phyloP scores from a whole-genome alignment of 345 rosid species.

The Aquilaria yunnanensis region DNA sequence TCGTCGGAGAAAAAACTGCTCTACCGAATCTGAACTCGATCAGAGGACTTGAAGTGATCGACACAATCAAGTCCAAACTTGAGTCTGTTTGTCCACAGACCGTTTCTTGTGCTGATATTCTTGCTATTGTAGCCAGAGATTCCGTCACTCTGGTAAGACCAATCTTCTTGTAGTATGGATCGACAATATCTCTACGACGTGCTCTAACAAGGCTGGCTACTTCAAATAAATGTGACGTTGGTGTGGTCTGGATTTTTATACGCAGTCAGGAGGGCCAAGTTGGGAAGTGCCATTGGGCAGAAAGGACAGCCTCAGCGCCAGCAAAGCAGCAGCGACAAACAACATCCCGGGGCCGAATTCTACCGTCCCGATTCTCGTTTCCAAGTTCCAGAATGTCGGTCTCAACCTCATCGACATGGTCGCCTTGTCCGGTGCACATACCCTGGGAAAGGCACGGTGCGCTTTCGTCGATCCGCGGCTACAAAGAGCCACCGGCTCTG shows the following conservation, averaged over 20 bases:
- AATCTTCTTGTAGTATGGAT: background rate
- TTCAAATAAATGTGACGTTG: background rate
- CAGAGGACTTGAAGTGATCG: conserved; percentile 78
- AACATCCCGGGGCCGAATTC: conserved; percentile 76
- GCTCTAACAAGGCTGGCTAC: too few species aligned
- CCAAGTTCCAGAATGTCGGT: conserved; percentile 68
- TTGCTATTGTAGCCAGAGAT: conserved; percentile 74
- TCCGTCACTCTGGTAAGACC: conserved; percentile 55
- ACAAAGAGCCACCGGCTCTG: conserved; percentile 30
- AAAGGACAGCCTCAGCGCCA: conserved; percentile 56
- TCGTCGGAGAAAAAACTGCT: conserved; percentile 79
- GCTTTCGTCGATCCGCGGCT: conserved; percentile 52
- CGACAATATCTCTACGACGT: background rate
- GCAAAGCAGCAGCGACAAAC: conserved; percentile 54
- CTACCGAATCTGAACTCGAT: conserved; percentile 76
- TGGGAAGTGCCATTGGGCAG: conserved; percentile 87
- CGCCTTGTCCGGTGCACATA: conserved; percentile 82
- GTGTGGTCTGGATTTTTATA: background rate
- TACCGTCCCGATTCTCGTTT: conserved; percentile 38
- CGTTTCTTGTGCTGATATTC: conserved; percentile 89
- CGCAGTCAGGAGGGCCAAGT: conserved; percentile 79
- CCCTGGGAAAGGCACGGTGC: conserved; percentile 79
- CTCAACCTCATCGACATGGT: conserved; percentile 64
- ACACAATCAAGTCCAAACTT: conserved; percentile 55
- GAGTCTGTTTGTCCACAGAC: conserved; percentile 69